phyloP scores from a whole-genome alignment of 805 yeast species.

The Yamadazyma ubonensis region DNA sequence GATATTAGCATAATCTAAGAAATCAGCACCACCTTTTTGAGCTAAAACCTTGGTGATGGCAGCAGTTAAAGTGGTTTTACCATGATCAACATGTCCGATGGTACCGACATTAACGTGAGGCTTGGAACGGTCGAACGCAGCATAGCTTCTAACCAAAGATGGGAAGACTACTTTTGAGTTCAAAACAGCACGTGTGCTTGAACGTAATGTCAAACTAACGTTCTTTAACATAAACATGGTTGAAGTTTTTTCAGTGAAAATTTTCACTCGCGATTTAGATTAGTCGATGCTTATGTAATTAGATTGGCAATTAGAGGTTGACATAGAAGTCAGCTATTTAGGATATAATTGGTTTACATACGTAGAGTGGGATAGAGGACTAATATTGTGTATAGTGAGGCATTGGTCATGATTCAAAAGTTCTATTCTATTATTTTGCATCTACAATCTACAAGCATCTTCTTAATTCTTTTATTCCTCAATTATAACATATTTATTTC shows the following conservation, averaged over 20 bases:
- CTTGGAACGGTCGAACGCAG: conserved; percentile 90
- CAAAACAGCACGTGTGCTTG: conserved; percentile 7
- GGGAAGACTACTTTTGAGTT: conserved; percentile 2
- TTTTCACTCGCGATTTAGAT: conserved; percentile 6
- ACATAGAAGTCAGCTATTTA: too few relatives aligned
- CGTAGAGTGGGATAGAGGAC: too few relatives aligned
- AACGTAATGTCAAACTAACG: conserved; percentile 5
- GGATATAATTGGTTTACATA: too few relatives aligned
- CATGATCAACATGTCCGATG: conserved; percentile 98
- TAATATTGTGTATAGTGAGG: too few relatives aligned
- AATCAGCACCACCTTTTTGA: conserved; percentile 84
- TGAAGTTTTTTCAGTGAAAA: conserved; percentile 10
- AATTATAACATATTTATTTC: too few relatives aligned
- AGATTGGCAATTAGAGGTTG: neutral
- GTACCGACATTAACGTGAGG: conserved; percentile 98
- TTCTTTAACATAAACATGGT: conserved; percentile 12
- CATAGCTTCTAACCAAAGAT: conserved; percentile 38
- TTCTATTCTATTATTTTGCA: too few relatives aligned
- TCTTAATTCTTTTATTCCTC: neutral
- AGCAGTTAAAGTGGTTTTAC: conserved; percentile 97
- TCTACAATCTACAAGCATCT: neutral
- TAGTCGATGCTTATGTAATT: neutral
- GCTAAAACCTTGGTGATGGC: conserved; percentile 96
- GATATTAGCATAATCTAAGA: conserved; percentile 89
- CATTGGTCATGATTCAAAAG: too few relatives aligned